Evolutionary conservation across 768 basidiomycete genomes (phyloP).

Genomic region (Tylopilus sp.): DNA sequence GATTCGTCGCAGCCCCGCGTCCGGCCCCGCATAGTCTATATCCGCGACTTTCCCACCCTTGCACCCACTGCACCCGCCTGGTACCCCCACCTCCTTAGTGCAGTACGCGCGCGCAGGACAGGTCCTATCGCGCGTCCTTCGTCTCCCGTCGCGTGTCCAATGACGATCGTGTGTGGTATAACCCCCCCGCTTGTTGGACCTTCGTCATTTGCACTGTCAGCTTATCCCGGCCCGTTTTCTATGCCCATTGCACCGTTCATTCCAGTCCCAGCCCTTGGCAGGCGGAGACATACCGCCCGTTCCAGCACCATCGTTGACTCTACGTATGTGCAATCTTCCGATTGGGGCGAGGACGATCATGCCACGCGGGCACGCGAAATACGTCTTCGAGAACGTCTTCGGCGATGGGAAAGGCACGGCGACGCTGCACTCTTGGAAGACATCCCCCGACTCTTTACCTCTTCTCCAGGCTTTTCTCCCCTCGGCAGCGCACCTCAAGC

Average conservation of each 20-base stretch:
- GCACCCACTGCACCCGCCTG: constrained; percentile 68
- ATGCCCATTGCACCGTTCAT: constrained; percentile 12
- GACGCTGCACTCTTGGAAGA: constrained; percentile 60
- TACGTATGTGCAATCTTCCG: constrained; percentile 23
- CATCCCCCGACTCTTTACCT: constrained; percentile 49
- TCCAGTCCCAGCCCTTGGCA: constrained; percentile 20
- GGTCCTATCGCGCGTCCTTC: constrained; percentile 58
- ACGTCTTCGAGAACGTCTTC: constrained; percentile 66
- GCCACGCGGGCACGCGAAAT: constrained; percentile 68
- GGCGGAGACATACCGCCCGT: no score
- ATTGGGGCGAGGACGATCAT: constrained; percentile 65
- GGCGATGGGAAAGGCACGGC: constrained; percentile 65
- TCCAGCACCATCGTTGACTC: no score
- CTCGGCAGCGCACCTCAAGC: constrained; percentile 9
- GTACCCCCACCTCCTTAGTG: constrained; percentile 77
- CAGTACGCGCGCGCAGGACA: constrained; percentile 73
- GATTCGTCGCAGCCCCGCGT: constrained; percentile 23
- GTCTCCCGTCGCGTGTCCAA: constrained; percentile 64
- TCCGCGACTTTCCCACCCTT: constrained; percentile 79
- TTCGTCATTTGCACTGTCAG: constrained; percentile 16
- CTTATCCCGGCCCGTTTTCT: constrained; percentile 12
- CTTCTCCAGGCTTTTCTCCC: constrained; percentile 13
- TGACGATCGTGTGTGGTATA: constrained; percentile 85
- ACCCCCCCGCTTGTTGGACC: constrained; percentile 70
- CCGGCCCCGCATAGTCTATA: constrained; percentile 73